Evolutionary conservation across 805 yeast species (phyloP).

Genomic region (Lipomyces chichibuensis): DNA sequence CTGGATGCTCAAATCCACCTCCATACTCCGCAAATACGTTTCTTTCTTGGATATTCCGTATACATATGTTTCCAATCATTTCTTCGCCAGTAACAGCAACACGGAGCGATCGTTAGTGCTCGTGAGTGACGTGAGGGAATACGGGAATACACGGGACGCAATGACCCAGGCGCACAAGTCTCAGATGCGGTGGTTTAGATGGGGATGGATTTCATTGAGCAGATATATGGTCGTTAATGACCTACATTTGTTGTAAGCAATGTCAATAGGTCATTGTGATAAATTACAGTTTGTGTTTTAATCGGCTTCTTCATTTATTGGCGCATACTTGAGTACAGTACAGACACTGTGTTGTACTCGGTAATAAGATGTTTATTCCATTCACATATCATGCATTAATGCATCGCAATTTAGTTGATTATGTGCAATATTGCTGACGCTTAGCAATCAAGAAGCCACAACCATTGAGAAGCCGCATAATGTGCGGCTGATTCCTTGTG

Average conservation of each 20-base stretch:
- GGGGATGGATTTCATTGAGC: slow-evolving; percentile 80
- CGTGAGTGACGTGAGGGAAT: slow-evolving; percentile 38
- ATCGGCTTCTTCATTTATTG: neutral
- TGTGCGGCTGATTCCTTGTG: neutral
- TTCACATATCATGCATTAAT: neutral
- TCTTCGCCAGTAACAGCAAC: slow-evolving; percentile 4
- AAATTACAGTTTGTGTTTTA: neutral
- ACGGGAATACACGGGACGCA: slow-evolving; percentile 56
- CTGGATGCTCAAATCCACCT: slow-evolving; percentile 43
- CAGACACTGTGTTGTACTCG: neutral
- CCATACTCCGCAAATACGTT: slow-evolving; percentile 46
- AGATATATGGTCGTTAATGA: slow-evolving; percentile 80
- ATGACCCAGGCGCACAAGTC: slow-evolving; percentile 82
- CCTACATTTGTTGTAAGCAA: slow-evolving; percentile 42
- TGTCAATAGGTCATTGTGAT: neutral
- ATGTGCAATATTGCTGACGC: no score
- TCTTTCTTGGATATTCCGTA: slow-evolving; percentile 43
- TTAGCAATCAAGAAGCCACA: no score
- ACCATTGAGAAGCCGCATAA: neutral
- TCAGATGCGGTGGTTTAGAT: slow-evolving; percentile 95
- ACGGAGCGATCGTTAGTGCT: slow-evolving; percentile 35
- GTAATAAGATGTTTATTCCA: neutral
- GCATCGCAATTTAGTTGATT: no score
- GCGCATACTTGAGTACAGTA: neutral
- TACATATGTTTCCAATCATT: slow-evolving; percentile 34